Base-by-base conservation (phyloP, 805 yeast genomes). In the Sporopachydermia lactativora region DNA sequence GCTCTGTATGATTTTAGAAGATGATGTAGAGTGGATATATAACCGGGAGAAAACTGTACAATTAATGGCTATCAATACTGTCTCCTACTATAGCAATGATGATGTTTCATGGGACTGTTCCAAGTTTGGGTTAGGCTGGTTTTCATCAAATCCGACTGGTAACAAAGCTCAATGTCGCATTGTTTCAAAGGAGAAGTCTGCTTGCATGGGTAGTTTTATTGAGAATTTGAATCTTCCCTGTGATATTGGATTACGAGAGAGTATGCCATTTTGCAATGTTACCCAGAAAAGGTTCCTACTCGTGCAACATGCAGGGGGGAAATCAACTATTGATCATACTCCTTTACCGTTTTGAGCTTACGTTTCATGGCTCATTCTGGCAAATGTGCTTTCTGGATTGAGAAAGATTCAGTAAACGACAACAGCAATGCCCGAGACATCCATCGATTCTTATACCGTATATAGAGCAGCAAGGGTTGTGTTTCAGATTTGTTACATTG, bases 251-350 rank as follows among this genome's bases (percentile, higher is more conserved):
- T 41, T 47, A n/a, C 43, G 42, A 34, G 15, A 42, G 35, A 41
- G 46, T n/a, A 37, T 41, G 34, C 17, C 24, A 6, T 15, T 15
- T 31, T 46, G 49, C 19, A 36, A 39, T 19, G 37, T 46, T 13
- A 28, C n/a, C 19, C 49, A 47, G 24, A 41, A 37, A 37, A 34
- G 50, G 36, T 44, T 47, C 15, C 36, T 47, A 17, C 18, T 47
- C 35, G 46, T 47, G n/a, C 49, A 47, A 45, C 49, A 47, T 35
- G 42, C 46, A 6, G 49, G 50, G 15, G 37, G 37, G 8, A 11
- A 15, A 8, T 11, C 17, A 8, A 35, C 18, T 8, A 11, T 35
- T 17, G 18, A 13, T 14, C 37, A 35, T 35, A 24, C n/a, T 8
- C 31, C 31, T 24, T 8, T 24, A 8, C 8, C n/a, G 31, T 8